These are phyloP conservation scores for Limnomonas spitsbergensis DNA, from an alignment of 139 green algal genomes.

Conservation along the genomic window DNA sequence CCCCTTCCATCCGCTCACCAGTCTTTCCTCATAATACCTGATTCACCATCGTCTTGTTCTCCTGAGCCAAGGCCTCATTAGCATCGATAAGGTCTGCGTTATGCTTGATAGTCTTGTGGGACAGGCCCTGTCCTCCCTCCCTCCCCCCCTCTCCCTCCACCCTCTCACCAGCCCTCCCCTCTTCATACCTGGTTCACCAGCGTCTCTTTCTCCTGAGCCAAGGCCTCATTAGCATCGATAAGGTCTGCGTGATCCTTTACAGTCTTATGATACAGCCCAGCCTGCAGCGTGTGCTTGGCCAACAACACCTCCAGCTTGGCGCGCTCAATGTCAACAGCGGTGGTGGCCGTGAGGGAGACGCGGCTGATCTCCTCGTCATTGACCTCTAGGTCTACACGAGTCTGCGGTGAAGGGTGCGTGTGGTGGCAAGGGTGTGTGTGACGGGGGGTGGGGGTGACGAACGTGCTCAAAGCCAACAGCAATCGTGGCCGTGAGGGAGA, in stretches of 20 bases:
- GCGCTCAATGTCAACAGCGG: neutral
- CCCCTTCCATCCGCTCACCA: too few species aligned
- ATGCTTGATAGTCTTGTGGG: neutral
- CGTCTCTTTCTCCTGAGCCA: neutral
- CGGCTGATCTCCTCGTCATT: neutral
- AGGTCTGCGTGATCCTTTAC: conserved; percentile 4
- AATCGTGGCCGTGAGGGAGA: too few species aligned
- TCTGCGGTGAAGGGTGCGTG: too few species aligned
- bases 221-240: conserved; percentile 6
- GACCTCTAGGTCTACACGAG: neutral
- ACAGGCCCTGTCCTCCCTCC: neutral
- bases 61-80: neutral
- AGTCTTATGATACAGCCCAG: conserved; percentile 27
- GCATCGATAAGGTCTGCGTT: neutral
- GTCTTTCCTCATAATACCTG: too few species aligned
- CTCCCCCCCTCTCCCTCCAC: too few species aligned
- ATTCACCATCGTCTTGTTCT: neutral
- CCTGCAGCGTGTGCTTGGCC: conserved; percentile 40
- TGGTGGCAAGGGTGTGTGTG: too few species aligned
- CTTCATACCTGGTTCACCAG: too few species aligned
- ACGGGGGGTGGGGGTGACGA: too few species aligned
- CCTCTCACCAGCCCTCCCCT: too few species aligned
- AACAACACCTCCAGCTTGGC: conserved; percentile 15
- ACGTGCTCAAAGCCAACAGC: too few species aligned
- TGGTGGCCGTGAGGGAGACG: neutral